Evolutionary conservation across 306 rosid species (phyloP), one percentile per base, ranked within the genome.

Genomic region (Acacia acuminata): DNA sequence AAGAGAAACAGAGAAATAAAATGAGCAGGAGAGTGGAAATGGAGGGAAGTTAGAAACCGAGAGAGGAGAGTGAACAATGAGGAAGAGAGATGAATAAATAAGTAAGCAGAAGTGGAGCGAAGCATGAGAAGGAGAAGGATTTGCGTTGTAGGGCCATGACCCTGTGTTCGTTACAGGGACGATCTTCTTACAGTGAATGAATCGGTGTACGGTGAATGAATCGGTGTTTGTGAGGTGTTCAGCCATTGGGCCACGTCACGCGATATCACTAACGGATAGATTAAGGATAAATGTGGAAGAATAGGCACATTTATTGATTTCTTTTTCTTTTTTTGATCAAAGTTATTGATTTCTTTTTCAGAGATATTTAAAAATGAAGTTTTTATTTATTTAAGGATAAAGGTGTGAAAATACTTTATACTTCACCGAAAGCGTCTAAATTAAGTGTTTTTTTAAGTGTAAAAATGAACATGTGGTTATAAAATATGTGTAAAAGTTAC

Each of bases 181-280:
- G 6, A 4, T n/a, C 9, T 70, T 16, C 20, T 0, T 22, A 3
- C 19, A 22, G 10, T 10, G 65, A 10, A 22, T 9, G 73, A 19
- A 19, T 38, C 73, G 27, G 5, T 12, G 30, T 10, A 3, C 19
- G 12, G 10, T 10, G 65, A 10, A 22, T 9, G 73, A 19, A 19
- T 38, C 73, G 27, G 5, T 12, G 30, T 10, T n/a, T 22, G 10
- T 13, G 53, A 34, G 32, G 25, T 2, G n/a, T 47, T 17, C 22
- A 50, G 15, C 10, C 71, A 90, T 93, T 91, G 97, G 97, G 2
- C 97, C 98, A 94, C 97, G 97, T 95, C 87, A 76, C 11, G 3
- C 5, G 75, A 86, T 86, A 91, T 95, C 98, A 22, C 79, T 44
- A 56, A 40, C 13, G 85, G 97, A 94, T 92, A 86, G 89, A 85